Conservation (phyloP, 2,329 filamentous ascomycete genomes). For the Ceratocystis smalleyi region DNA sequence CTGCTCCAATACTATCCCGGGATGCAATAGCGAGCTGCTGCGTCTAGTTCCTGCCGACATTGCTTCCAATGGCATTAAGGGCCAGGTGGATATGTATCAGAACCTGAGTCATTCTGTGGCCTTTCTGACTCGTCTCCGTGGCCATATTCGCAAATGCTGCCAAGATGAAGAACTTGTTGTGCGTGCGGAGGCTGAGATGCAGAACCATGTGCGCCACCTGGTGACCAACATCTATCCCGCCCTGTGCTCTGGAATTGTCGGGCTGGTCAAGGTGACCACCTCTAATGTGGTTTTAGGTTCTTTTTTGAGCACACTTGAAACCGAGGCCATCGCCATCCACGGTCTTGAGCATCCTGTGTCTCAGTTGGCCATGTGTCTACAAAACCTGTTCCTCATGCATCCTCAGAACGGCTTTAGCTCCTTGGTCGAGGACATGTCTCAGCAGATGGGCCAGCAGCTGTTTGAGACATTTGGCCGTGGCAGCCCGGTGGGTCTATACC, state of each 20-base stretch:
- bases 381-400: neutral
- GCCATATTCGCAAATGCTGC: neutral
- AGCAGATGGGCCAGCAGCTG: neutral
- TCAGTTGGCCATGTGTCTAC: slow-evolving; percentile 1
- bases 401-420: neutral
- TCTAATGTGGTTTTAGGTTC: neutral
- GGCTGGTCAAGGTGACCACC: neutral
- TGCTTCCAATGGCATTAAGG: neutral
- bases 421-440: neutral
- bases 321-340: neutral
- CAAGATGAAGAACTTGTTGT: neutral
- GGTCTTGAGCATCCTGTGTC: neutral
- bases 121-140: neutral
- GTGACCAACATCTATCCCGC: neutral
- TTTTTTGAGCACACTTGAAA: neutral
- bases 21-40: neutral
- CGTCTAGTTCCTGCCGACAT: neutral
- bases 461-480: slow-evolving; percentile 1
- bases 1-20: neutral
- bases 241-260: neutral
- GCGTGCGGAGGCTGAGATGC: neutral
- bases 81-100: neutral
- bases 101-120: neutral
- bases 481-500: neutral
- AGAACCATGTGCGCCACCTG: neutral